Conservation (phyloP, 441 rosid species). For the Erodium moschatum region DNA sequence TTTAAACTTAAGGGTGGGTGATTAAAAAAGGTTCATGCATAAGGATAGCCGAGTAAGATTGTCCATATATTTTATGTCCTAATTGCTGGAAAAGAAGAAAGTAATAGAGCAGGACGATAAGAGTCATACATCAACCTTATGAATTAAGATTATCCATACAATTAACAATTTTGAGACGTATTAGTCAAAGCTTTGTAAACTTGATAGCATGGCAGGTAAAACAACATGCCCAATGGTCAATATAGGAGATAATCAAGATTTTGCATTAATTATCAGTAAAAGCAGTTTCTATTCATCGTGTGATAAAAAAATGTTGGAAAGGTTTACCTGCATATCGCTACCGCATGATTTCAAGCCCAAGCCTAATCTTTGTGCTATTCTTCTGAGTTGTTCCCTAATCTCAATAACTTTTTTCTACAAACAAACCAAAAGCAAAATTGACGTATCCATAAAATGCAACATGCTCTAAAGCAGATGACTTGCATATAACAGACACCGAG, state of each 20-base stretch:
- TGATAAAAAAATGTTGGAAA: neutral
- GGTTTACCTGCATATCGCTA: constrained; percentile 49
- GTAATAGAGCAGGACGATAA: too few relatives aligned
- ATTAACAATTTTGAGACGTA: too few relatives aligned
- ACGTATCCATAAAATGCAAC: constrained; percentile 1
- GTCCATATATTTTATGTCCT: too few relatives aligned
- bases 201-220: neutral
- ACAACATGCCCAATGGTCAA: neutral
- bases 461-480: neutral
- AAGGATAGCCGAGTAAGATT: too few relatives aligned
- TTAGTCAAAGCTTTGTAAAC: neutral
- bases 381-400: constrained; percentile 68
- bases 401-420: constrained; percentile 72
- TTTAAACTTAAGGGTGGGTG: too few relatives aligned
- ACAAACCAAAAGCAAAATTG: constrained; percentile 10
- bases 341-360: constrained; percentile 68
- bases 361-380: constrained; percentile 73
- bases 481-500: neutral
- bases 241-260: neutral
- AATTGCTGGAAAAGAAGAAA: too few relatives aligned
- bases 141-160: too few relatives aligned
- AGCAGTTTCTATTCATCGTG: neutral
- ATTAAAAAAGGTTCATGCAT: too few relatives aligned
- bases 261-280: neutral
- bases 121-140: too few relatives aligned